Evolutionary conservation across 768 basidiomycete species (phyloP), one percentile per base, ranked within the genome.

Genomic region (Leccinum incarnatum): DNA sequence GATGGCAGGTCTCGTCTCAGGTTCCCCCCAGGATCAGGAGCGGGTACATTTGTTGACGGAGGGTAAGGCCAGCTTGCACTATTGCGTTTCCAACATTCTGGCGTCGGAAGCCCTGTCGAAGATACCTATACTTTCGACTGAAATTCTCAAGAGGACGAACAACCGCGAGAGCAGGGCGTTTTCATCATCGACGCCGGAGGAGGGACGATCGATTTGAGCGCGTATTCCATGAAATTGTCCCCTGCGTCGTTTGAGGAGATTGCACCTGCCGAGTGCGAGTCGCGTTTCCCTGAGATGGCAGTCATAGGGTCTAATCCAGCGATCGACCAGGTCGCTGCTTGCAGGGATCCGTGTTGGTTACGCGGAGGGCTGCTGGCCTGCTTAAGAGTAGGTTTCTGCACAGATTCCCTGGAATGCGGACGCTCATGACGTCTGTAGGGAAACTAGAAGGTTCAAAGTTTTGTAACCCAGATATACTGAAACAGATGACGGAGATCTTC

Each of bases 41-140:
- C 78, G 83, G 0, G 64, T 86, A 1, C 78, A 78, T 1, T 80
- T 87, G 55, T 77, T 86, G n/a, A 85, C 84, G 0, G 85, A 86
- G 61, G 85, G 85, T 0, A 85, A 87, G 61, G 85, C 85, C 0
- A 83, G 81, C 62, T 66, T 86, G 14, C 81, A 86, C 61, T 86
- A 78, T 63, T 85, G 83, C 55, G 74, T 85, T 19, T 71, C 76
- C 32, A 80, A 76, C 54, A 77, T 81, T 0, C 60, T 82, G 15
- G 75, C 78, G 1, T 74, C 70, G 5, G 76, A 80, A 14, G 10
- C 54, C 29, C 23, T 69, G 48, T 62, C 60, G 8, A 63, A 29
- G 46, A 61, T 62, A 29, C 58, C 69, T 8, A 65, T 62, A n/a
- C 3, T 62, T 19, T 46, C 58, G 45, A 42, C 61, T 64, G 75